Conservation (phyloP, 495 filamentous ascomycete species). For the Chlorociboria aeruginascens region DNA sequence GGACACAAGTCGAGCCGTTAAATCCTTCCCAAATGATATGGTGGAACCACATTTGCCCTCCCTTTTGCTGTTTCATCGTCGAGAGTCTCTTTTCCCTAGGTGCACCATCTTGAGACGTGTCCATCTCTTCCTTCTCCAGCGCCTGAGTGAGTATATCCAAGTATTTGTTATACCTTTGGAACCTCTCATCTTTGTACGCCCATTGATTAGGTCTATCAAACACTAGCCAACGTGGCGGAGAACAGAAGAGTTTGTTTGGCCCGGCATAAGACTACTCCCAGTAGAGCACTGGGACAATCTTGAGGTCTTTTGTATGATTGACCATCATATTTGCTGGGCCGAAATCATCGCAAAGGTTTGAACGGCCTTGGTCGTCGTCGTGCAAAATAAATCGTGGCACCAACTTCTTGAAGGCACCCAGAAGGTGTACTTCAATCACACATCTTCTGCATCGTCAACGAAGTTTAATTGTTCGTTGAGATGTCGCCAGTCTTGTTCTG, state of each 20-base stretch:
- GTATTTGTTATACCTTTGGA: constrained; percentile 20
- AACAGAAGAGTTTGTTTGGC: constrained; percentile 24
- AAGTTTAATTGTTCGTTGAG: constrained; percentile 7
- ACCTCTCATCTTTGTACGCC: background rate
- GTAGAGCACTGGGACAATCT: constrained; percentile 24
- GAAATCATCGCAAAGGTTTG: constrained; percentile 26
- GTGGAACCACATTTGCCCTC: constrained; percentile 2
- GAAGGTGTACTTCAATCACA: constrained; percentile 1
- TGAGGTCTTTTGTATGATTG: constrained; percentile 11
- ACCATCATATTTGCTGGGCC: constrained; percentile 26
- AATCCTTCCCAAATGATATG: background rate
- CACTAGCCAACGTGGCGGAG: constrained; percentile 24
- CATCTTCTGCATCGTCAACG: constrained; percentile 1
- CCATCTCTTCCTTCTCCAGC: constrained; percentile 25
- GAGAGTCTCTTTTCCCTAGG: constrained; percentile 5
- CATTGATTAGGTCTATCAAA: background rate
- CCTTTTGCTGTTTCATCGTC: background rate
- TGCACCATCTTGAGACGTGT: constrained; percentile 12
- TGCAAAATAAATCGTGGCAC: background rate
- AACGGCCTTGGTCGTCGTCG: constrained; percentile 3
- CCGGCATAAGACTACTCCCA: constrained; percentile 27
- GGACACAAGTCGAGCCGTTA: background rate
- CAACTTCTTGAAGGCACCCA: constrained; percentile 6
- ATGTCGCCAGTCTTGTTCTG: constrained; percentile 8
- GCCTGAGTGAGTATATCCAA: constrained; percentile 20